Evolutionary conservation across 1,284 basidiomycete genomes (phyloP), one percentile per base, ranked within the genome.

Genomic region (Boletus mariae): DNA sequence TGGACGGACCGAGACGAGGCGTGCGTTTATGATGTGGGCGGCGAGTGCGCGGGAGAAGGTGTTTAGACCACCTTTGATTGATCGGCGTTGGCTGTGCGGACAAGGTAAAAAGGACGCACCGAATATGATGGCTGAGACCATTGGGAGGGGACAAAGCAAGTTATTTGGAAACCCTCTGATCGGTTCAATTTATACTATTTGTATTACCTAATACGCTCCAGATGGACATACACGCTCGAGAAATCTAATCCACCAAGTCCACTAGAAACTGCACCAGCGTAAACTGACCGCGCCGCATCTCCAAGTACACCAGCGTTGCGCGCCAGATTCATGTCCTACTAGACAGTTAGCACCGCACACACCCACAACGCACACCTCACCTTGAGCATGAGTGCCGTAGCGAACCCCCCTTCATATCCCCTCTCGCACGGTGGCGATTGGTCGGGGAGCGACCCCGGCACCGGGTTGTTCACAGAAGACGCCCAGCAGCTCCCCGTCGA

Each of bases 401-500:
- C 85, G 70, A 94, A 94, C 2, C 90, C 90, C 17, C 87, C 92
- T 57, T 92, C 85, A 59, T 90, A 96, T 47, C 85, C 82, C 23
- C 87, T 77, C 68, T 92, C 90, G 60, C 90, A 92, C 0, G 93
- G 93, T 7, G 92, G 87, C 6, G 82, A 80, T 65, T 85, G 83
- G 50, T 79, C 84, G 9, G 81, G 78, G 47, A 93, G 70, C 11
- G 92, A 85, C 13, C 77, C 79, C 9, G 86, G 89, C 31, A 92
- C 91, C 3, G 94, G 93, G 64, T 95, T 95, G 74, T 96, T 96
- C 48, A 88, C 82, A 17, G 87, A 85, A 44, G 83, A 84, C 8
- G 91, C 77, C 92, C 92, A 95, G 67, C 91, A 94, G 23, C 76
- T 75, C 12, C 91, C 89, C 0, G 91, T 93, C 49, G 88, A 90